Conservation (phyloP, 352 stramenopile genomes). For the Pythium volutum region DNA sequence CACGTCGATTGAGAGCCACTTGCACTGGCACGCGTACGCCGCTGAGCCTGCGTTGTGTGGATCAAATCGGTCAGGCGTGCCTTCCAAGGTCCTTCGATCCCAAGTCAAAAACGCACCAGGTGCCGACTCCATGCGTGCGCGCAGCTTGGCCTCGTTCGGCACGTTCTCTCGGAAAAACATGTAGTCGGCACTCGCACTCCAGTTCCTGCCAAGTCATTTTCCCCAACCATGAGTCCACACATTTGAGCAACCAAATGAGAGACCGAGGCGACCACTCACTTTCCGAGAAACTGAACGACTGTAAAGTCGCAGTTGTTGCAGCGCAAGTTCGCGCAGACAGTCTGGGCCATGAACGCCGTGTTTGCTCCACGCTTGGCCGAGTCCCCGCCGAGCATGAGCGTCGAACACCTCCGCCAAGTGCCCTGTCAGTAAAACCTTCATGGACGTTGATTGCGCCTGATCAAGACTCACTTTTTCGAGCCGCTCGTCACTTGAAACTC, state of each 20-base stretch:
- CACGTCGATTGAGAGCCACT: constrained; percentile 63
- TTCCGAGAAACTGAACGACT: constrained; percentile 69
- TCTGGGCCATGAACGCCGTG: constrained; percentile 54
- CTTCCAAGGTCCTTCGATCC: no score
- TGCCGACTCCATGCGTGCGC: constrained; percentile 54
- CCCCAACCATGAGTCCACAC: no score
- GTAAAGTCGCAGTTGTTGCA: constrained; percentile 85
- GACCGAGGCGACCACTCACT: constrained; percentile 31
- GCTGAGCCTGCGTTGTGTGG: constrained; percentile 31
- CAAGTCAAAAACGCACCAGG: constrained; percentile 31
- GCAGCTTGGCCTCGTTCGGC: constrained; percentile 63
- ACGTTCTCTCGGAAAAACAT: constrained; percentile 87
- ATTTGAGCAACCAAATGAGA: no score
- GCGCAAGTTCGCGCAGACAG: constrained; percentile 63
- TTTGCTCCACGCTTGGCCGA: constrained; percentile 51
- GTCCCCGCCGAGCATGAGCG: constrained; percentile 53
- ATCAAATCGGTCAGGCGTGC: no score
- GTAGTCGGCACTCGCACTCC: constrained; percentile 66
- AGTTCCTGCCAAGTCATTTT: constrained; percentile 41
- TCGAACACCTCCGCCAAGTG: constrained; percentile 42
- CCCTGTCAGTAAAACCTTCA: neutral
- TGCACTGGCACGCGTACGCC: constrained; percentile 81
- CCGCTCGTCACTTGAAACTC: constrained; percentile 21
- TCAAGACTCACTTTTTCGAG: constrained; percentile 53
- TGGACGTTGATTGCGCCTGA: neutral